Percentiles rank a stretch among this genome's conserved stretches.
phyloP scores from a whole-genome alignment of 805 yeast genomes.

The Tetrapisispora fleetii region DNA sequence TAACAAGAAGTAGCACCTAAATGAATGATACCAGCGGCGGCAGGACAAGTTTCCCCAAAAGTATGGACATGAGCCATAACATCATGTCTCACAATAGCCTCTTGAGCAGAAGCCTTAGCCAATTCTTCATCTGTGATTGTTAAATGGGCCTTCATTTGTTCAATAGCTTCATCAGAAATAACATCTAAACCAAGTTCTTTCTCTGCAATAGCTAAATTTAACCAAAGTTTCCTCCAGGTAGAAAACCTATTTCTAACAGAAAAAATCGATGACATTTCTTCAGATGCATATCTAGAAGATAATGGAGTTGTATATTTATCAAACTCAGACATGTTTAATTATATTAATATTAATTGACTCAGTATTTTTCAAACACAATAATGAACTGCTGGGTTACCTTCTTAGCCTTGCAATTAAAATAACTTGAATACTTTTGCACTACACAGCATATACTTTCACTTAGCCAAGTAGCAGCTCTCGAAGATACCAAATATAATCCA shows the following conservation, averaged over 20 bases:
- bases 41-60: constrained; percentile 86
- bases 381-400: no score
- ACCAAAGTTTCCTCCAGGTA: constrained; percentile 98
- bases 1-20: constrained; percentile 97
- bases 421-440: no score
- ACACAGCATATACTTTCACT: no score
- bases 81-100: constrained; percentile 96
- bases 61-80: constrained; percentile 99
- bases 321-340: constrained; percentile 27
- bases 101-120: constrained; percentile 79
- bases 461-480: no score
- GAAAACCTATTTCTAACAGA: constrained; percentile 89
- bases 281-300: constrained; percentile 94
- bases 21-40: constrained; percentile 96
- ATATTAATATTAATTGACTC: no score
- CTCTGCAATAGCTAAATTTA: constrained; percentile 91
- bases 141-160: constrained; percentile 70
- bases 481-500: no score
- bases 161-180: constrained; percentile 84
- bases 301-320: constrained; percentile 88
- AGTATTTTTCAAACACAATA: not conserved
- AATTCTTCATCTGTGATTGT: constrained; percentile 89
- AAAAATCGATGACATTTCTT: constrained; percentile 91
- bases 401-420: no score
- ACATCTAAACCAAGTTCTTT: constrained; percentile 77